Evolutionary conservation across 805 yeast genomes (phyloP).

Genomic region (Candida mattraensis): DNA sequence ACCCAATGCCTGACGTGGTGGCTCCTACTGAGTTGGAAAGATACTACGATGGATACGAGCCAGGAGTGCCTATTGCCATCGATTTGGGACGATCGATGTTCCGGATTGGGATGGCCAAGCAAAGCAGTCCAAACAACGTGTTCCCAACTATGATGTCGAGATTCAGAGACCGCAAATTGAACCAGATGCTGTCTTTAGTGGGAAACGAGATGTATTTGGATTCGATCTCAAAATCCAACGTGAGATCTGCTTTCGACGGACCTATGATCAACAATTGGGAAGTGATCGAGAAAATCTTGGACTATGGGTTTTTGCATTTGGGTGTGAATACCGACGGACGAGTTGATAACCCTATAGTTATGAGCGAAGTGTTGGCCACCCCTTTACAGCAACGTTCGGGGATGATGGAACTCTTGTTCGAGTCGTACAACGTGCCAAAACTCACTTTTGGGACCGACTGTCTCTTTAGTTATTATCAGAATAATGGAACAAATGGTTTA

Average conservation of each 20-base stretch:
- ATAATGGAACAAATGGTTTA: constrained; percentile 62
- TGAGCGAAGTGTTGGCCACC: constrained; percentile 76
- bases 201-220: constrained; percentile 85
- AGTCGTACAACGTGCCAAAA: constrained; percentile 73
- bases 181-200: constrained; percentile 61
- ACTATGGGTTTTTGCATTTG: constrained; percentile 78
- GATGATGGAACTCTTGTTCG: constrained; percentile 83
- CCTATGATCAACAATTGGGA: constrained; percentile 92
- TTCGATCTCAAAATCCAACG: constrained; percentile 61
- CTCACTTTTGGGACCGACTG: constrained; percentile 82
- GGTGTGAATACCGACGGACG: constrained; percentile 56
- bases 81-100: constrained; percentile 75
- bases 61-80: constrained; percentile 75
- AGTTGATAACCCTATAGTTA: constrained; percentile 74
- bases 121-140: constrained; percentile 50
- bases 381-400: constrained; percentile 68
- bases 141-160: constrained; percentile 72
- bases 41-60: constrained; percentile 45
- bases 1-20: constrained; percentile 42
- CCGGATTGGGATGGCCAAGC: constrained; percentile 58
- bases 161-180: constrained; percentile 74
- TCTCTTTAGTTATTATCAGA: constrained; percentile 72
- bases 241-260: constrained; percentile 85
- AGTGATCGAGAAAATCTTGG: constrained; percentile 74
- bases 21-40: constrained; percentile 44